A percentile compares a stretch with the other conserved stretches of the same genome.
These are phyloP conservation scores for Suillus luteus DNA, from an alignment of 768 basidiomycete species.

Conservation along the genomic window DNA sequence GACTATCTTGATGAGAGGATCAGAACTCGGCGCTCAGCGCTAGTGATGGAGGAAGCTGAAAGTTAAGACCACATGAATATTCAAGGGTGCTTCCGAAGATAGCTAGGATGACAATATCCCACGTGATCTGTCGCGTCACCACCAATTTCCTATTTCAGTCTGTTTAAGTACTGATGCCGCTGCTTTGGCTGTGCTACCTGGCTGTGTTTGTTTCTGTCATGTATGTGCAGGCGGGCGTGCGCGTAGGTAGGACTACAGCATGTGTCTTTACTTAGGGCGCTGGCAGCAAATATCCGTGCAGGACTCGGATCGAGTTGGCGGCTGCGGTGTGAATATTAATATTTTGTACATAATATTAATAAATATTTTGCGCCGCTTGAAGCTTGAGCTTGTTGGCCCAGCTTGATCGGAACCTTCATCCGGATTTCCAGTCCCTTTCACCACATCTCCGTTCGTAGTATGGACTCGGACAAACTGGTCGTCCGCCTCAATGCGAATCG, in stretches of 20 bases:
- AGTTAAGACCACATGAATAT: constrained; percentile 2
- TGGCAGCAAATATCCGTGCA: not conserved
- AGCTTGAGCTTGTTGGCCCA: too few species aligned
- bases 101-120: not conserved
- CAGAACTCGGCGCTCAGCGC: not conserved
- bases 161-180: too few species aligned
- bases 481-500: not conserved
- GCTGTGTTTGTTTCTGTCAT: not conserved
- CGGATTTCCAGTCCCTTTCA: not conserved
- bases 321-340: too few species aligned
- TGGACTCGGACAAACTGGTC: not conserved
- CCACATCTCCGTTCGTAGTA: not conserved
- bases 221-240: not conserved
- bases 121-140: not conserved
- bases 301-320: not conserved
- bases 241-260: not conserved
- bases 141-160: not conserved
- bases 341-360: too few species aligned
- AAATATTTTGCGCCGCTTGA: not conserved
- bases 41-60: not conserved
- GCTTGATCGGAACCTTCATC: not conserved
- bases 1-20: not conserved
- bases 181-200: not conserved
- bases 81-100: not conserved
- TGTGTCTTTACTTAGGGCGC: not conserved